Conservation (phyloP, 805 yeast genomes). For the Yueomyces sp. region DNA sequence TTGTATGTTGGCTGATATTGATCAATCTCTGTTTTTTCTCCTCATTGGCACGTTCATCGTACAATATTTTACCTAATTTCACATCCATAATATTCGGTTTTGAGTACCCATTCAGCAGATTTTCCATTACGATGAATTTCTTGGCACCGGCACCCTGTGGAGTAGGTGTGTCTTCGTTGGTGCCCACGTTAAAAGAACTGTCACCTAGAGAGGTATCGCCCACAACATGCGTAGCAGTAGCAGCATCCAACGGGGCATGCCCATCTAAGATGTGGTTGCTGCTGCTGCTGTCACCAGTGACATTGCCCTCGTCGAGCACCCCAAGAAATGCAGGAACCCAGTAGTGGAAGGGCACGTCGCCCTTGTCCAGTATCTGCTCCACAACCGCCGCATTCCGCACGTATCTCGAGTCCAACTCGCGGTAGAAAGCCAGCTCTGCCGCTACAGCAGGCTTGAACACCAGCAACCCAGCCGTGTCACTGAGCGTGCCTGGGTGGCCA, state of each 20-base stretch:
- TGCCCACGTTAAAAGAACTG: not conserved
- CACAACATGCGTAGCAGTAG: not conserved
- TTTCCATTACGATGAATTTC: constrained; percentile 54
- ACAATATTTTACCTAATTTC: constrained; percentile 60
- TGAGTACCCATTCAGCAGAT: constrained; percentile 45
- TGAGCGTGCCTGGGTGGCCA: constrained; percentile 76
- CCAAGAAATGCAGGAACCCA: constrained; percentile 23
- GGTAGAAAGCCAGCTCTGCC: constrained; percentile 70
- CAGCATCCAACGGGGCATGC: not conserved
- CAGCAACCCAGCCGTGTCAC: constrained; percentile 47
- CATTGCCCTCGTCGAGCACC: constrained; percentile 12
- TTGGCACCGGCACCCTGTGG: constrained; percentile 2
- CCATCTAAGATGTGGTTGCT: not conserved
- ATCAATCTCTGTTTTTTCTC: constrained; percentile 53
- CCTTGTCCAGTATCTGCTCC: constrained; percentile 5
- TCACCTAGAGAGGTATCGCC: not conserved
- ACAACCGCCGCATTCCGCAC: constrained; percentile 1
- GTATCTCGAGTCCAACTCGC: constrained; percentile 7
- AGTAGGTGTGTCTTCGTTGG: constrained; percentile 1
- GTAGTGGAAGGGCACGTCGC: constrained; percentile 13
- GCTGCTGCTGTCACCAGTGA: not conserved
- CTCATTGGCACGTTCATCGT: constrained; percentile 43
- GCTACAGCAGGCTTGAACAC: constrained; percentile 56
- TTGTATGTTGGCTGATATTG: constrained; percentile 55
- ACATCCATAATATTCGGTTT: constrained; percentile 71